Evolutionary conservation across 2,329 filamentous ascomycete genomes (phyloP).

Genomic region (Thielaviopsis euricoi): DNA sequence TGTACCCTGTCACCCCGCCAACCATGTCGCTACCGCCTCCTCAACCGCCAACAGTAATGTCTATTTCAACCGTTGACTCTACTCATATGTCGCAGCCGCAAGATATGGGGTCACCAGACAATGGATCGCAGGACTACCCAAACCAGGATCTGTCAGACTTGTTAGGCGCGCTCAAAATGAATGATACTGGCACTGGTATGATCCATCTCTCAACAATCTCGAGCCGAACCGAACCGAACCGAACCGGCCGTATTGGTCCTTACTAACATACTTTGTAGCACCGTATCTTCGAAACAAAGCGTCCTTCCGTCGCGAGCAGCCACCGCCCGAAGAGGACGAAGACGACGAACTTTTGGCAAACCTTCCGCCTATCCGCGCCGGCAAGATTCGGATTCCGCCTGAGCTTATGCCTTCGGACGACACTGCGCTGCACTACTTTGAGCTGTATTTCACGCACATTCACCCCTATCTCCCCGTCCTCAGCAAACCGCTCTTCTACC

Average conservation of each 20-base stretch:
- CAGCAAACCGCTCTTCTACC: slow-evolving; percentile 66
- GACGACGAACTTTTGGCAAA: slow-evolving; percentile 56
- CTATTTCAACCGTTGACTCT: neutral
- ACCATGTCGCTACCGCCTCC: slow-evolving; percentile 1
- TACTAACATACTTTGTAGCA: slow-evolving; percentile 29
- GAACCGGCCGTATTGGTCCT: neutral
- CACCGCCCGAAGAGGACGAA: slow-evolving; percentile 54
- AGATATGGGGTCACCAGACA: slow-evolving; percentile 24
- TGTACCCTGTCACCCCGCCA: slow-evolving; percentile 10
- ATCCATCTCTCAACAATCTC: too few relatives aligned
- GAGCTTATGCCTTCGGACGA: slow-evolving; percentile 86
- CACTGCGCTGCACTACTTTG: slow-evolving; percentile 67
- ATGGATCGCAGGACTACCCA: slow-evolving; percentile 46
- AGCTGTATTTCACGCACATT: slow-evolving; percentile 77
- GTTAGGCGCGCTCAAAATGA: slow-evolving; percentile 72
- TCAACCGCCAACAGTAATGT: neutral
- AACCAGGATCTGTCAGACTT: slow-evolving; percentile 62
- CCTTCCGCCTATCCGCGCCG: slow-evolving; percentile 50
- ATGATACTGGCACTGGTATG: slow-evolving; percentile 68
- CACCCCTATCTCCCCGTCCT: slow-evolving; percentile 88
- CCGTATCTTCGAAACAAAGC: slow-evolving; percentile 63
- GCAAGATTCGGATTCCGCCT: slow-evolving; percentile 72
- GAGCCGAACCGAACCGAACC: too few relatives aligned
- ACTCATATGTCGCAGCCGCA: slow-evolving; percentile 4
- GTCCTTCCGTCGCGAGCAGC: slow-evolving; percentile 33